phyloP scores from a whole-genome alignment of 2,329 filamentous ascomycete species.

The Ophidiomyces ophidiicola region DNA sequence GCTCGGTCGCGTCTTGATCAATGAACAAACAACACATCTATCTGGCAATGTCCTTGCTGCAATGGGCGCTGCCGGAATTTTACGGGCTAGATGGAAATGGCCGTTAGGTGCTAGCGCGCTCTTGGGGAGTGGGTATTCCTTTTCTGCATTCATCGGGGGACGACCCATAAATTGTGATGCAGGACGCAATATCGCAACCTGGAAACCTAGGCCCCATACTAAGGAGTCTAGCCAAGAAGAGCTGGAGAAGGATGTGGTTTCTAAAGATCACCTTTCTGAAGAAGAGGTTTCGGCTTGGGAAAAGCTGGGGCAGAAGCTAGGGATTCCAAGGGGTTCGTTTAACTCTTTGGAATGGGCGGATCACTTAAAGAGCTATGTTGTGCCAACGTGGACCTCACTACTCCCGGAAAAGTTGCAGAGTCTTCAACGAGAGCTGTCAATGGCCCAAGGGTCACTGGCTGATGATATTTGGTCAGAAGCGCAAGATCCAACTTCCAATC shows the following conservation, averaged over 20 bases:
- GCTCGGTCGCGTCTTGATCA: no score
- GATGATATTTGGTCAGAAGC: conserved; percentile 91
- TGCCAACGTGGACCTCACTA: conserved; percentile 70
- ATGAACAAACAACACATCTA: conserved; percentile 1
- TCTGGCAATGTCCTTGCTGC: conserved; percentile 19
- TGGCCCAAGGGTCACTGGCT: conserved; percentile 75
- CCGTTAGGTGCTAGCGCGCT: conserved; percentile 25
- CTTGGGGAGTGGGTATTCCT: conserved; percentile 18
- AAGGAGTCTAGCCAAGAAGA: no score
- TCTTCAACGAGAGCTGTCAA: conserved; percentile 74
- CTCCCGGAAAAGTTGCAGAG: conserved; percentile 69
- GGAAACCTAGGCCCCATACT: conserved; percentile 4
- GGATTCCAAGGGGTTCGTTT: conserved; percentile 31
- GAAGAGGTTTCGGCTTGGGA: conserved; percentile 31
- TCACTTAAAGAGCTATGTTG: conserved; percentile 54
- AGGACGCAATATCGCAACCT: conserved; percentile 11
- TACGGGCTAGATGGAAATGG: conserved; percentile 27
- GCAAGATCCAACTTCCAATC: conserved; percentile 68
- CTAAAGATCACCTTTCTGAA: conserved; percentile 16
- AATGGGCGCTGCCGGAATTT: conserved; percentile 27
- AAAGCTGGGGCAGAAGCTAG: conserved; percentile 40
- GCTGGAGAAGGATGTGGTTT: background rate
- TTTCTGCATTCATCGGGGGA: conserved; percentile 15
- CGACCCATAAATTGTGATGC: conserved; percentile 13
- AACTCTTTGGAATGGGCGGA: conserved; percentile 35